Percentiles rank a stretch among this genome's conserved stretches.
phyloP scores from a whole-genome alignment of 768 basidiomycete species.

The Rhodotorula babjevae region DNA sequence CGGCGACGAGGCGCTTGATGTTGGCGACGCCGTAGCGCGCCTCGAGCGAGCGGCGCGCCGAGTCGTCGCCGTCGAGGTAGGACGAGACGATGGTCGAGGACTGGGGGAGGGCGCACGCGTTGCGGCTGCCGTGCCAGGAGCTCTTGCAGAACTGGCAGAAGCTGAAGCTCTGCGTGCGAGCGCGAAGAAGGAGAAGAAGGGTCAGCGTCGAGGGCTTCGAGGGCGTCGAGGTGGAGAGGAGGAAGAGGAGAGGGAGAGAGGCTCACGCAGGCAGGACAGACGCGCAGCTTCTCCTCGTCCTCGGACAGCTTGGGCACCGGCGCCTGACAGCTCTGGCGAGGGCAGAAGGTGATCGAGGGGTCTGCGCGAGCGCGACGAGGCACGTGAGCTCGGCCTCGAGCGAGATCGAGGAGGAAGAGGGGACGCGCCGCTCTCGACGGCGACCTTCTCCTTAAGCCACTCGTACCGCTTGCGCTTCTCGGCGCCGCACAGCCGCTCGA shows the following conservation, averaged over 20 bases:
- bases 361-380: slow-evolving; percentile 18
- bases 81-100: slow-evolving; percentile 31
- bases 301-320: slow-evolving; percentile 28
- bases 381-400: neutral
- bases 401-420: neutral
- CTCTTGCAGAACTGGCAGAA: slow-evolving; percentile 41
- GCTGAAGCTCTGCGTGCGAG: neutral
- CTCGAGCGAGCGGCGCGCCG: slow-evolving; percentile 24
- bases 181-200: too few relatives aligned
- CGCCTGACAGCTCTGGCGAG: slow-evolving; percentile 36
- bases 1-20: slow-evolving; percentile 36
- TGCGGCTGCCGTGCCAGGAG: slow-evolving; percentile 40
- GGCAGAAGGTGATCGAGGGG: slow-evolving; percentile 41
- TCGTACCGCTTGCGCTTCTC: slow-evolving; percentile 36
- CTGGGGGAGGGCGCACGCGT: slow-evolving; percentile 36
- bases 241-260: slow-evolving; percentile 8
- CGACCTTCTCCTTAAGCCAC: slow-evolving; percentile 39
- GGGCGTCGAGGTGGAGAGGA: neutral
- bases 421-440: slow-evolving; percentile 39
- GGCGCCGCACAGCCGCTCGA: slow-evolving; percentile 34
- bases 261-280: slow-evolving; percentile 21
- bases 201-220: too few relatives aligned
- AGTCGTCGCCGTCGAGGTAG: slow-evolving; percentile 24
- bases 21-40: slow-evolving; percentile 37
- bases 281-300: slow-evolving; percentile 40